These are phyloP conservation scores for Pseudogymnoascus sp. DNA, from an alignment of 2,329 filamentous ascomycete genomes.

Conservation along the genomic window DNA sequence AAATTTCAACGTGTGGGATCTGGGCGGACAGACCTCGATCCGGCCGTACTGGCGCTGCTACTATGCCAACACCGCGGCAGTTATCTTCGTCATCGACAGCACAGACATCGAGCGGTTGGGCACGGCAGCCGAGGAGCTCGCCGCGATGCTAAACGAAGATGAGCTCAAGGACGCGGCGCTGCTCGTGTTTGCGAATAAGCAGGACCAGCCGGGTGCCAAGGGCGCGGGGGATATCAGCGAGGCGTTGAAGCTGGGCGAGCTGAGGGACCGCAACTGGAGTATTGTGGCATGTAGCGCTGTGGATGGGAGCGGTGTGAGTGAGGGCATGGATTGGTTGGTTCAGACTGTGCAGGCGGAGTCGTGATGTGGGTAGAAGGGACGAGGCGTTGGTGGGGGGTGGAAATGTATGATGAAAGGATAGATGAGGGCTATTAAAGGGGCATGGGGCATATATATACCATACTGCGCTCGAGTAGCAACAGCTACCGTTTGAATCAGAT, in stretches of 20 bases:
- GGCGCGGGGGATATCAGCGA: conserved; percentile 96
- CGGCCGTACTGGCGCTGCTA: conserved; percentile 99
- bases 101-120: conserved; percentile 94
- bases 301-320: conserved; percentile 86
- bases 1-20: conserved; percentile 98
- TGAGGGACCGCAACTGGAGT: conserved; percentile 97
- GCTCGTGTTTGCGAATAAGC: conserved; percentile 97
- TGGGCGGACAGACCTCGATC: conserved; percentile 97
- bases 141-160: conserved; percentile 94
- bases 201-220: conserved; percentile 94
- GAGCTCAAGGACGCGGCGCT: conserved; percentile 88
- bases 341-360: conserved; percentile 43
- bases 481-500: conserved; percentile 1
- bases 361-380: background rate
- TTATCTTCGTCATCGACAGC: conserved; percentile 97
- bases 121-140: conserved; percentile 86
- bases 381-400: background rate
- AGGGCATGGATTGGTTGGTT: conserved; percentile 99
- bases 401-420: conserved; percentile 5
- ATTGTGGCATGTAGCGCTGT: conserved; percentile 97
- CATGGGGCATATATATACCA: conserved; percentile 8
- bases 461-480: conserved; percentile 6
- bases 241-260: conserved; percentile 78
- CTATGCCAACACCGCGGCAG: conserved; percentile 96
- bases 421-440: background rate